Evolutionary conservation across 2,329 filamentous ascomycete species (phyloP).

Genomic region (Aspergillus versicolor): DNA sequence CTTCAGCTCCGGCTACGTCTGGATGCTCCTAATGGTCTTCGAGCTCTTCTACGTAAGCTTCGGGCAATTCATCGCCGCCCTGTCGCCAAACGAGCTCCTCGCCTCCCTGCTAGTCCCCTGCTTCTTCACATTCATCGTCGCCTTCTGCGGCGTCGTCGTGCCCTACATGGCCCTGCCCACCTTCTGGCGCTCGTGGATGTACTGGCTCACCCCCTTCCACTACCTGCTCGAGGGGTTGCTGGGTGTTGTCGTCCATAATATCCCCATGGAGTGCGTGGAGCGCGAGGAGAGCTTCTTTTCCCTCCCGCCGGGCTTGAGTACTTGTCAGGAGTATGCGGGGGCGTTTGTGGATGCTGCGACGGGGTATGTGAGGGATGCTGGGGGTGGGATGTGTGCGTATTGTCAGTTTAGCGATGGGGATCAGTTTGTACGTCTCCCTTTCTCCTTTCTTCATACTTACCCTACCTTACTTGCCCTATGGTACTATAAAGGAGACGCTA

Average conservation of each 20-base stretch:
- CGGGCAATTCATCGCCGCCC: slow-evolving; percentile 66
- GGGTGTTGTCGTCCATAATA: slow-evolving; percentile 53
- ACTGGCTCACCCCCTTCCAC: slow-evolving; percentile 66
- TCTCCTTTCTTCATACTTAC: neutral
- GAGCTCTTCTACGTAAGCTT: slow-evolving; percentile 66
- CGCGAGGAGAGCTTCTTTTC: slow-evolving; percentile 62
- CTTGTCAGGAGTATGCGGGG: slow-evolving; percentile 60
- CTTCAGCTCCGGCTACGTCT: slow-evolving; percentile 62
- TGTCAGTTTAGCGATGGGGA: slow-evolving; percentile 64
- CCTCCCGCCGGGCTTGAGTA: slow-evolving; percentile 55
- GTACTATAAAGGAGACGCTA: neutral
- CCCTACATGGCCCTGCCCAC: slow-evolving; percentile 61
- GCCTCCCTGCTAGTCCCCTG: slow-evolving; percentile 66
- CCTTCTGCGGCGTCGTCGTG: slow-evolving; percentile 74
- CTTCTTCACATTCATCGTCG: slow-evolving; percentile 68
- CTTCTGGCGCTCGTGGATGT: slow-evolving; percentile 69
- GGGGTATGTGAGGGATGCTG: slow-evolving; percentile 60
- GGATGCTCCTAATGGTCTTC: slow-evolving; percentile 65
- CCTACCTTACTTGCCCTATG: neutral
- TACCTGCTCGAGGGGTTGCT: slow-evolving; percentile 66
- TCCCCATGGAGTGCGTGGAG: slow-evolving; percentile 56
- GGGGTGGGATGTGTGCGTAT: slow-evolving; percentile 60
- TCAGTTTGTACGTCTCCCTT: slow-evolving; percentile 50
- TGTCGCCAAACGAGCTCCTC: slow-evolving; percentile 65
- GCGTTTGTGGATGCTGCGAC: slow-evolving; percentile 54